phyloP scores from a whole-genome alignment of 129 eudicot genomes.

The Helichrysum umbraculigerum region DNA sequence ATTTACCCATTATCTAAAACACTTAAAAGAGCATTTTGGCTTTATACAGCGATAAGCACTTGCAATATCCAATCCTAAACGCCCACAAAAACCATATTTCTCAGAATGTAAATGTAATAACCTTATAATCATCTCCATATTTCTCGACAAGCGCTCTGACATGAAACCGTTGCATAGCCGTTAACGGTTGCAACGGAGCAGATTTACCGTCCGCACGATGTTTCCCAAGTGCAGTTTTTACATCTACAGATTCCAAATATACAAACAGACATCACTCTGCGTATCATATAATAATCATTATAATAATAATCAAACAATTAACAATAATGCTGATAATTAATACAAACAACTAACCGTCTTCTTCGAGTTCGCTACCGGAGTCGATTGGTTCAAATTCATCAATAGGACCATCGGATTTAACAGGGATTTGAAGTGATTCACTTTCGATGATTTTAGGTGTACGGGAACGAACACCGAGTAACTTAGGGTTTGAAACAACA shows the following conservation, averaged over 20 bases:
- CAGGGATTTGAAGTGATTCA: constrained; percentile 71
- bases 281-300: background rate
- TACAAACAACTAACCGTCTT: constrained; percentile 62
- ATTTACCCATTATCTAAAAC: background rate
- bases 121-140: constrained; percentile 89
- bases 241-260: constrained; percentile 41
- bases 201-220: constrained; percentile 79
- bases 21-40: no score
- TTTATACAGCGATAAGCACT: no score
- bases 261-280: background rate
- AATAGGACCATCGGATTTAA: constrained; percentile 35
- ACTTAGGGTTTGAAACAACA: constrained; percentile 83
- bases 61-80: background rate
- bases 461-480: constrained; percentile 71
- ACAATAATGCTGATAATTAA: background rate
- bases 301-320: background rate
- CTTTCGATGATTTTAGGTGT: constrained; percentile 57
- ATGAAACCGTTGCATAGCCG: constrained; percentile 68
- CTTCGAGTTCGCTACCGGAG: constrained; percentile 94
- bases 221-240: constrained; percentile 92
- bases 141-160: constrained; percentile 61
- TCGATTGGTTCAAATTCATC: constrained; percentile 59
- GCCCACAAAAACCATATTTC: background rate
- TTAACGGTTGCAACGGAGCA: constrained; percentile 76
- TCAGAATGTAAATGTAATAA: constrained; percentile 15